These are phyloP conservation scores for Camillea tinctor DNA, from an alignment of 2,329 filamentous ascomycete genomes.

Conservation along the genomic window DNA sequence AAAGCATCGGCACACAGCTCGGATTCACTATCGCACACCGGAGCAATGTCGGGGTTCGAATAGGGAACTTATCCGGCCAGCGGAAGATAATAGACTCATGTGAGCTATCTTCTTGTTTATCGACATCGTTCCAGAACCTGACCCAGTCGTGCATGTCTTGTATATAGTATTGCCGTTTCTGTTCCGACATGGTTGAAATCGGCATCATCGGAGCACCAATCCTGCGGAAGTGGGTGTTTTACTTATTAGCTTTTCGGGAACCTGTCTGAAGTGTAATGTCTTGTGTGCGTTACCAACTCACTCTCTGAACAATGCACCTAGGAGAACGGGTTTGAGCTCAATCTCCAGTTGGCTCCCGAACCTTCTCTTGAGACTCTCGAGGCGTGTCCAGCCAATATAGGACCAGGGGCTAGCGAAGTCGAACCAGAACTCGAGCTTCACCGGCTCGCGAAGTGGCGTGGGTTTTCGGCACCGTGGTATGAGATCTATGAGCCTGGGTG, in stretches of 20 bases:
- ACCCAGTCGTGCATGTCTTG: conserved; percentile 8
- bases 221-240: background rate
- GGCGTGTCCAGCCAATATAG: conserved; percentile 9
- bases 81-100: background rate
- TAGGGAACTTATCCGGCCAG: conserved; percentile 9
- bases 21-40: conserved; percentile 7
- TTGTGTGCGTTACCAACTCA: background rate
- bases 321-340: conserved; percentile 5
- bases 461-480: conserved; percentile 6
- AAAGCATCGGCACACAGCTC: conserved; percentile 1
- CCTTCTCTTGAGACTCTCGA: conserved; percentile 1
- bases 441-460: background rate
- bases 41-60: conserved; percentile 7
- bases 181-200: conserved; percentile 1
- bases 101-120: conserved; percentile 3
- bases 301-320: conserved; percentile 10
- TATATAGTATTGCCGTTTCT: conserved; percentile 4
- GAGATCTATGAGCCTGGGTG: background rate
- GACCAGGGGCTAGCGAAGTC: conserved; percentile 12
- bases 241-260: background rate
- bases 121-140: conserved; percentile 6
- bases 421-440: conserved; percentile 13
- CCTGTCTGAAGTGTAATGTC: background rate
- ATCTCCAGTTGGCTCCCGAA: conserved; percentile 8
- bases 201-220: conserved; percentile 10